phyloP scores from a whole-genome alignment of 2,329 filamentous ascomycete genomes.

The Dendrostoma leiphaemia region DNA sequence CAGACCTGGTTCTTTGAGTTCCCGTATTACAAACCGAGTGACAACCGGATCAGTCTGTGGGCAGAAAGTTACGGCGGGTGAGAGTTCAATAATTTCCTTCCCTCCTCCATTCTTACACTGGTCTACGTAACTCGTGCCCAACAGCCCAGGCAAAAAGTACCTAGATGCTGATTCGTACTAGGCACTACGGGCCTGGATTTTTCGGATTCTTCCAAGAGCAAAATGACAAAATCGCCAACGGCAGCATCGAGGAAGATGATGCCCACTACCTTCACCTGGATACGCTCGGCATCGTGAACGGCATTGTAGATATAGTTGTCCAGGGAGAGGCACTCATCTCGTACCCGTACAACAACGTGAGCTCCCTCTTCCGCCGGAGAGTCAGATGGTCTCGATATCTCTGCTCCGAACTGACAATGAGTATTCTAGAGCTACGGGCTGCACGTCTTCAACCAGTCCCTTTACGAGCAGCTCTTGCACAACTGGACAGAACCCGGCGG shows the following conservation, averaged over 20 bases:
- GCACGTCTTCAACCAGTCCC: conserved; percentile 45
- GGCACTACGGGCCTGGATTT: conserved; percentile 38
- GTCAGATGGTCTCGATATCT: not conserved
- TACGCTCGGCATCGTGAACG: conserved; percentile 55
- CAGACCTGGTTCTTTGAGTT: conserved; percentile 55
- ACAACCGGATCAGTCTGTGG: conserved; percentile 23
- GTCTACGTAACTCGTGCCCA: no score
- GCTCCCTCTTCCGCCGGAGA: not conserved
- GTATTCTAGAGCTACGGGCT: conserved; percentile 41
- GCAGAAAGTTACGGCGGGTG: conserved; percentile 18
- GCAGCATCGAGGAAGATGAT: conserved; percentile 10
- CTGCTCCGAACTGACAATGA: no score
- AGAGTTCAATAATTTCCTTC: not conserved
- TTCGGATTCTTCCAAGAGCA: conserved; percentile 41
- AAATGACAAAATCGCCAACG: conserved; percentile 36
- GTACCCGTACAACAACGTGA: conserved; percentile 55
- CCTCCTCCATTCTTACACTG: no score
- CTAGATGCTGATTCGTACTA: not conserved
- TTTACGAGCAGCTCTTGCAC: conserved; percentile 42
- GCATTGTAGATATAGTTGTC: conserved; percentile 49
- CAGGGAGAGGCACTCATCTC: conserved; percentile 46
- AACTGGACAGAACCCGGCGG: conserved; percentile 45
- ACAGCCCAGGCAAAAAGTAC: no score
- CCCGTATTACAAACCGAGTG: conserved; percentile 48
- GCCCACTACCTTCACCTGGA: conserved; percentile 35